Evolutionary conservation across 331 rosid genomes (phyloP).

Genomic region (Cydonia oblonga): DNA sequence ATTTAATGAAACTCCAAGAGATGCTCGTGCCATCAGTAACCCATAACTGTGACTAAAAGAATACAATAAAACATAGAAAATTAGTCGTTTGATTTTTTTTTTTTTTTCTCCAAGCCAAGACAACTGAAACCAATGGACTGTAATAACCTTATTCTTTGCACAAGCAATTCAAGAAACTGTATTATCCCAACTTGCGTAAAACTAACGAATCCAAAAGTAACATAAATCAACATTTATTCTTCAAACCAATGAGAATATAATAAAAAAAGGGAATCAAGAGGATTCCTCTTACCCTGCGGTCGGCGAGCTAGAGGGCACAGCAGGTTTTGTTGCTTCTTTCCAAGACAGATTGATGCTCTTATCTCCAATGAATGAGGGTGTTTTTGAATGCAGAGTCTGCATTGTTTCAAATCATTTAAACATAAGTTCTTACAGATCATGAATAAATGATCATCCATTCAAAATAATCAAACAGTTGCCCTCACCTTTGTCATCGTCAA

Average conservation of each 20-base stretch:
- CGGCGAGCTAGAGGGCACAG: constrained; percentile 23
- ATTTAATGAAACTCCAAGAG: not conserved
- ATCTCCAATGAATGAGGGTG: constrained; percentile 80
- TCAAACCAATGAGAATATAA: not conserved
- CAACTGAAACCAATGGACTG: not conserved
- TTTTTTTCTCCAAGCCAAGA: not conserved
- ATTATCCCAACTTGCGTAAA: no score
- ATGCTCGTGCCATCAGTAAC: not conserved
- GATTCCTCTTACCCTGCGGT: constrained; percentile 53
- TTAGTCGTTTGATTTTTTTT: not conserved
- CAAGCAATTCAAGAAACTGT: not conserved
- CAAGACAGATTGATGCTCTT: constrained; percentile 85
- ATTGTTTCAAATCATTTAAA: constrained; percentile 1
- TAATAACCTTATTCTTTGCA: not conserved
- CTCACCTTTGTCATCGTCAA: constrained; percentile 80
- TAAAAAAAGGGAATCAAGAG: not conserved
- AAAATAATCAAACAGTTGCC: not conserved
- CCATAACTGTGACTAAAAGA: not conserved
- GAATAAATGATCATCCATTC: not conserved
- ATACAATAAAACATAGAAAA: not conserved
- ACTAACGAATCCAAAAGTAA: not conserved
- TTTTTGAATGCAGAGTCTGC: constrained; percentile 71
- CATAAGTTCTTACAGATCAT: not conserved
- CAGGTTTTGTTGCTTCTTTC: constrained; percentile 73
- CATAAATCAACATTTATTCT: not conserved